Conservation (phyloP, 1,284 basidiomycete genomes). For the Pyrrhoderma noxium region DNA sequence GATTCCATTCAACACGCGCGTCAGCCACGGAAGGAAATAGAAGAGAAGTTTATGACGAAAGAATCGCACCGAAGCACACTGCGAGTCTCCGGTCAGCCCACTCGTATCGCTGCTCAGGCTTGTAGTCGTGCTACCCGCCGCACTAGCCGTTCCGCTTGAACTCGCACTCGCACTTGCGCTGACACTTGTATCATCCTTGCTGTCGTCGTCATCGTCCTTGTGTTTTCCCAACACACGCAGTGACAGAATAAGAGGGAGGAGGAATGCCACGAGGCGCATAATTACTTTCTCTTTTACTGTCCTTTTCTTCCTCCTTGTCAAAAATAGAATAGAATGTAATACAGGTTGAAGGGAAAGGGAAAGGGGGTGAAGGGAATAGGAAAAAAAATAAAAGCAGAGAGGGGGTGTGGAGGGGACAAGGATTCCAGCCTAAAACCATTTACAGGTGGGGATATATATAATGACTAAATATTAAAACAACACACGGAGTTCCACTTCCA, state of each 20-base stretch:
- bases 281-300: not conserved
- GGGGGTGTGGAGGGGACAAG: not conserved
- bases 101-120: conserved; percentile 20
- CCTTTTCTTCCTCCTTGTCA: too few species aligned
- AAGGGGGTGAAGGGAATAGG: not conserved
- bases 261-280: conserved; percentile 10
- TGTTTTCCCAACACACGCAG: not conserved
- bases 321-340: too few species aligned
- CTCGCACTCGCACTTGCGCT: not conserved
- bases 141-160: conserved; percentile 4
- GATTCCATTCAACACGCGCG: too few species aligned
- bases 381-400: not conserved
- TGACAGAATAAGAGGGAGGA: conserved; percentile 1
- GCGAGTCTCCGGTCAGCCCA: conserved; percentile 22
- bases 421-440: not conserved
- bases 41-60: not conserved
- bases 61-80: conserved; percentile 22
- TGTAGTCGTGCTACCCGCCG: not conserved
- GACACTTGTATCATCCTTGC: conserved; percentile 3
- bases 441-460: too few species aligned
- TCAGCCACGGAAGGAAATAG: too few species aligned
- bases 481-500: too few species aligned
- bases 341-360: not conserved
- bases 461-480: too few species aligned
- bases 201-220: conserved; percentile 4